Evolutionary conservation across 177 flowering plant species (phyloP).

Genomic region (Vitis hybrid): DNA sequence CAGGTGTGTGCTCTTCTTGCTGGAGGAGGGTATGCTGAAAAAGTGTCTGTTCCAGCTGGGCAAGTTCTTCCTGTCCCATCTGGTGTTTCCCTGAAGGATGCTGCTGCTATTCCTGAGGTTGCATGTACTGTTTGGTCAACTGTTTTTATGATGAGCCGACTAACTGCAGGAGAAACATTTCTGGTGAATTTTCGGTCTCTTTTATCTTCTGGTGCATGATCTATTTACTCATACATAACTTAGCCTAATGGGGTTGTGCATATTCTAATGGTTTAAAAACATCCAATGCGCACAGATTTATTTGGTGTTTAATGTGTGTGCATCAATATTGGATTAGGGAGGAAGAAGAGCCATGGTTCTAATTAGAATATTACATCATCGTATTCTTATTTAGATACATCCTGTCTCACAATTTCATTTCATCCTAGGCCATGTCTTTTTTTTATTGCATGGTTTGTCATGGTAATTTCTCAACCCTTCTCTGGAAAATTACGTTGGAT

Average conservation of each 20-base stretch:
- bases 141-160: conserved; percentile 80
- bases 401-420: not conserved
- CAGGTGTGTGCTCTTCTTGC: conserved; percentile 94
- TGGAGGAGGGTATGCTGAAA: conserved; percentile 98
- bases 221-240: too few species aligned
- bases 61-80: conserved; percentile 87
- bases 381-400: too few species aligned
- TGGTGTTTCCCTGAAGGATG: conserved; percentile 78
- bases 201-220: not conserved
- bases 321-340: not conserved
- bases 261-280: not conserved
- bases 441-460: not conserved
- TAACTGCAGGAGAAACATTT: conserved; percentile 78
- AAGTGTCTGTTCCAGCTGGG: conserved; percentile 83
- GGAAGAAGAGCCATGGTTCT: too few species aligned
- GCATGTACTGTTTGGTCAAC: conserved; percentile 99
- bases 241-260: not conserved
- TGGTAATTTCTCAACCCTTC: not conserved
- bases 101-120: conserved; percentile 91
- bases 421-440: not conserved
- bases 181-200: conserved; percentile 44
- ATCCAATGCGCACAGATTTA: not conserved
- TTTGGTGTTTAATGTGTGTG: not conserved
- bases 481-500: too few species aligned
- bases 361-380: too few species aligned